Base-by-base conservation (phyloP, 1,284 basidiomycete species). In the Apiotrichum akiyoshidainum region DNA sequence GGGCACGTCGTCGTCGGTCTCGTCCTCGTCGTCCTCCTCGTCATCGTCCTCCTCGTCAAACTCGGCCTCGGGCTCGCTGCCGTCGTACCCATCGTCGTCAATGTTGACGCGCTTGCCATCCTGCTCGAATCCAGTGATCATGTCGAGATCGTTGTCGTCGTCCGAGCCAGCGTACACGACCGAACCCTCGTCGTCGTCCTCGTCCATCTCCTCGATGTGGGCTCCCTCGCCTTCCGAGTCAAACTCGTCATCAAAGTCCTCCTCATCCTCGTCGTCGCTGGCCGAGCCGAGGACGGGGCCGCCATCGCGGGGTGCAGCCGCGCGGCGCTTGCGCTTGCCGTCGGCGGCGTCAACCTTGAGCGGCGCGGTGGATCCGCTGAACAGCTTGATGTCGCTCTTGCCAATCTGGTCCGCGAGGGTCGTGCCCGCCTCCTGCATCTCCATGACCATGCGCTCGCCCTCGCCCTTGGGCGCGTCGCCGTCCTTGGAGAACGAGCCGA, bases 371-470 rank as follows among this genome's bases (percentile, higher is more conserved):
- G 91, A 95, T 2, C 88, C 85, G 19, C 85, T 89, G 45, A 99
- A 87, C 6, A 99, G 82, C n/a, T 85, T 83, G 61, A 99, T 92
- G 61, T 90, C 84, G 66, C 89, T 90, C 57, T 84, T 83, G 14
- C 86, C 83, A 14, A 97, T 88, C 3, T 83, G 84, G 63, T 94
- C 91, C 60, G 88, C 93, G 14, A 99, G 85, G 0, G 93, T 98
- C 10, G 81, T 77, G 40, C 81, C 80, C 16, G 88, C 90, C 61
- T 94, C 95, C 76, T 99, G 96, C 14, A 99, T 81, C 71, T 92
- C 88, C 83, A 97, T 89, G 14, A 99, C 93, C 95, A 99, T 98
- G 72, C 87, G 85, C 71, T 98, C 94, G 14, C 95, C 96, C 78
- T 98, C 95, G 13, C 94, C 87, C 70, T 89, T 87, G 3, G 82